Percentiles rank a stretch among this genome's conserved stretches.
Conservation (phyloP, 140 eudicot genomes). For the Senecio squalidus region DNA sequence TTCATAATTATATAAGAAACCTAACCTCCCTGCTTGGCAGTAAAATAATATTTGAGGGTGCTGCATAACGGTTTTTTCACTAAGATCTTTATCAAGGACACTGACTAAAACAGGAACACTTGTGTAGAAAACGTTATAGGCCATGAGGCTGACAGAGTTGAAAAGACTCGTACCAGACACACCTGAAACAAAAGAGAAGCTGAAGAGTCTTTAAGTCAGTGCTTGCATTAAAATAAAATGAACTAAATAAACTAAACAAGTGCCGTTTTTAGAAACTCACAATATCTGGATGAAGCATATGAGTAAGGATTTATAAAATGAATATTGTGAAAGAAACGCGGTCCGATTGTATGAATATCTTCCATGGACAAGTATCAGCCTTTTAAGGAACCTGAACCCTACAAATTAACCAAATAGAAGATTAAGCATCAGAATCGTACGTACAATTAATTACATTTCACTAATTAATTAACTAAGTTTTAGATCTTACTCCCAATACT, state of each 20-base stretch:
- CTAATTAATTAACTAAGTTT: not conserved
- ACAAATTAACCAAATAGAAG: conserved; percentile 31
- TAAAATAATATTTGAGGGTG: conserved; percentile 91
- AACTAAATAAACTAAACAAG: not conserved
- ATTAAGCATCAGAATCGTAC: not conserved
- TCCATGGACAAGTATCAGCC: conserved; percentile 97
- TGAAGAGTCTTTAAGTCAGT: conserved; percentile 35
- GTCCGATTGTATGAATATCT: conserved; percentile 95
- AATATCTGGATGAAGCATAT: conserved; percentile 92
- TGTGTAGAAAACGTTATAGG: conserved; percentile 90
- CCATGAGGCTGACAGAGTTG: conserved; percentile 98
- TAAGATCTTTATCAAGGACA: conserved; percentile 94
- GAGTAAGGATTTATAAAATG: conserved; percentile 81
- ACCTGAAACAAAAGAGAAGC: conserved; percentile 92
- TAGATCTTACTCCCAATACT: conserved; percentile 89
- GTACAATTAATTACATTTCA: too few species aligned
- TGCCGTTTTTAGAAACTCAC: conserved; percentile 43
- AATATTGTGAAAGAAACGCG: conserved; percentile 90
- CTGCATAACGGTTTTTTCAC: conserved; percentile 92
- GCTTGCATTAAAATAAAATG: conserved; percentile 29
- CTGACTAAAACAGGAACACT: conserved; percentile 92
- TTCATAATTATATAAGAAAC: not conserved
- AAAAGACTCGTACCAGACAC: conserved; percentile 95
- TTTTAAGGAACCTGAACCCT: conserved; percentile 83
- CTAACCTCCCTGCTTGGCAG: conserved; percentile 94